phyloP scores from a whole-genome alignment of 129 eudicot species.

The Logfia minima region DNA sequence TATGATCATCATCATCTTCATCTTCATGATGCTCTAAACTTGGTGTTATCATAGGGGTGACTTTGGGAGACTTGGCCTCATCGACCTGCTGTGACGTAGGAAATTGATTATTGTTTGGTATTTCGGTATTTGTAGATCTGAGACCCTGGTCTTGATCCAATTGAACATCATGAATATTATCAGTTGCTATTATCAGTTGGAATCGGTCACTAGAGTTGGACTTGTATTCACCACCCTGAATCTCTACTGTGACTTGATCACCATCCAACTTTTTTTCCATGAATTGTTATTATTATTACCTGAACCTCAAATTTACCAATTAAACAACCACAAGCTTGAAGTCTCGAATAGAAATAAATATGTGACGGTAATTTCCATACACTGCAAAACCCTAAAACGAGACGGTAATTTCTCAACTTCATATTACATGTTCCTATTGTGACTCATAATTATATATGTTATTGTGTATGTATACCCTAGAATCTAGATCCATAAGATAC shows the following conservation, averaged over 20 bases:
- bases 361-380: slow-evolving; percentile 20
- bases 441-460: slow-evolving; percentile 9
- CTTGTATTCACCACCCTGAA: background rate
- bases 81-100: background rate
- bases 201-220: background rate
- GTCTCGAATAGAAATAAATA: too few relatives aligned
- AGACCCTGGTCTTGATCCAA: background rate
- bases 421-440: background rate
- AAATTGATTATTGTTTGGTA: background rate
- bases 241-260: slow-evolving; percentile 2
- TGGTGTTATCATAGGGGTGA: background rate
- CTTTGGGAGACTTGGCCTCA: background rate
- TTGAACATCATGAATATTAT: background rate
- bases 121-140: background rate
- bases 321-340: background rate
- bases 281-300: background rate
- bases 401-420: slow-evolving; percentile 54
- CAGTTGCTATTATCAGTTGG: too few relatives aligned
- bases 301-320: background rate
- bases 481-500: slow-evolving; percentile 12
- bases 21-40: background rate
- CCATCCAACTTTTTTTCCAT: background rate
- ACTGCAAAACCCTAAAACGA: slow-evolving; percentile 84
- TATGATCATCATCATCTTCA: background rate
- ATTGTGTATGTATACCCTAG: background rate